Evolutionary conservation across 2,329 filamentous ascomycete genomes (phyloP), one percentile per base, ranked within the genome.

Genomic region (Penicillium sp.): DNA sequence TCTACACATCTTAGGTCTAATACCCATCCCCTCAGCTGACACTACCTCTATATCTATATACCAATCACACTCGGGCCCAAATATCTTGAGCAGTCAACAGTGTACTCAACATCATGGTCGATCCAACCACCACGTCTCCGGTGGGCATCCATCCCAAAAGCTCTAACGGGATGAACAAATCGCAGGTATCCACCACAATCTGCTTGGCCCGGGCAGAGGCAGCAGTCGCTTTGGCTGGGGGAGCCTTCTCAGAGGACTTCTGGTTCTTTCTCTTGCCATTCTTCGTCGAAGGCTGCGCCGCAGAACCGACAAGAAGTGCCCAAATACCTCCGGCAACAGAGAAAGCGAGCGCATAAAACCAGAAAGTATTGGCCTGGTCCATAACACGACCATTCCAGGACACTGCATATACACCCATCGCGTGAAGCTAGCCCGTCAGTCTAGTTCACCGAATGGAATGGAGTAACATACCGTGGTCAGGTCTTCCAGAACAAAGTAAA

Each of bases 401-500:
- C 1, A 73, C 73, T 1, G 64, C 67, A 36, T 77, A 79, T 1
- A 80, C 63, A 0, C 79, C 80, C 74, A 87, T 85, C 12, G 83
- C 69, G 44, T 81, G 74, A 60, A 50, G 74, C 75, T 40, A 72
- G 17, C 16, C 8, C 11, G 47, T 64, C 31, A 64, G 53, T 35
- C 14, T 16, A 17, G 14, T 49, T 35, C 10, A n/a, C 17, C 5
- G n/a, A 16, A 14, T 10, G 31, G 49, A 44, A 2, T 6, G 9
- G 28, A 8, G 25, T 11, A 40, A 74, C 88, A 79, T 57, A 85
- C 76, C 45, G 89, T 79, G 0, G 85, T 88, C 38, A 80, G 68
- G 58, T 84, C 82, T 73, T 91, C 88, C 56, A 89, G 76, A 22
- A 88, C 73, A 53, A 88, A 81, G 68, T 89, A 90, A 56, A 88